Evolutionary conservation across 805 yeast genomes (phyloP).

Genomic region (Wickerhamiella sorbophila): DNA sequence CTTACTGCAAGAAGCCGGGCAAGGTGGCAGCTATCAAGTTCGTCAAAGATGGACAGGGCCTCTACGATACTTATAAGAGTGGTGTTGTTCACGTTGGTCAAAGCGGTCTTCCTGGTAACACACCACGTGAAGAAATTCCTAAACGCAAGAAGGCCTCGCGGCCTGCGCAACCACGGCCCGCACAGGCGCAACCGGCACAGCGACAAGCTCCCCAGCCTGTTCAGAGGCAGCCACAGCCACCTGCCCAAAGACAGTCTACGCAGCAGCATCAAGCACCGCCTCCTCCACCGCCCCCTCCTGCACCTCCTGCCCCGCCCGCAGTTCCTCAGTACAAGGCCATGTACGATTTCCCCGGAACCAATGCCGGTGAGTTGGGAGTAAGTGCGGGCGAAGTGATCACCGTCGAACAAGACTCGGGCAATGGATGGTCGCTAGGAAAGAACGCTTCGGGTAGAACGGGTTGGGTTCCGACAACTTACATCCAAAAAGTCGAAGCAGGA

Average conservation of each 20-base stretch:
- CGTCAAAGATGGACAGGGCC: slow-evolving; percentile 42
- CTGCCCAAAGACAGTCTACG: slow-evolving; percentile 2
- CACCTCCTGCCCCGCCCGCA: slow-evolving; percentile 46
- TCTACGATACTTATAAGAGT: slow-evolving; percentile 72
- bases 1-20: slow-evolving; percentile 86
- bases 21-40: slow-evolving; percentile 59
- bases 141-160: slow-evolving; percentile 24
- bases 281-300: slow-evolving; percentile 33
- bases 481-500: slow-evolving; percentile 28
- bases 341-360: slow-evolving; percentile 80
- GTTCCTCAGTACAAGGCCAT: slow-evolving; percentile 73
- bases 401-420: slow-evolving; percentile 56
- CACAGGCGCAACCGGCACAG: slow-evolving; percentile 16
- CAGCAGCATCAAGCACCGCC: slow-evolving; percentile 5
- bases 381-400: slow-evolving; percentile 61
- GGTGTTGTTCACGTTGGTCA: slow-evolving; percentile 67
- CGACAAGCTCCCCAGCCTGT: slow-evolving; percentile 17
- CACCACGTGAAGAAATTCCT: slow-evolving; percentile 65
- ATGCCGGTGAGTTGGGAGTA: slow-evolving; percentile 70
- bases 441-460: slow-evolving; percentile 72
- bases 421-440: slow-evolving; percentile 92
- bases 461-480: slow-evolving; percentile 95
- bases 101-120: slow-evolving; percentile 56
- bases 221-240: slow-evolving; percentile 7
- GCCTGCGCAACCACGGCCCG: slow-evolving; percentile 11